Evolutionary conservation across 768 basidiomycete genomes (phyloP), one percentile per base, ranked within the genome.

Genomic region (Glaciozyma antarctica): DNA sequence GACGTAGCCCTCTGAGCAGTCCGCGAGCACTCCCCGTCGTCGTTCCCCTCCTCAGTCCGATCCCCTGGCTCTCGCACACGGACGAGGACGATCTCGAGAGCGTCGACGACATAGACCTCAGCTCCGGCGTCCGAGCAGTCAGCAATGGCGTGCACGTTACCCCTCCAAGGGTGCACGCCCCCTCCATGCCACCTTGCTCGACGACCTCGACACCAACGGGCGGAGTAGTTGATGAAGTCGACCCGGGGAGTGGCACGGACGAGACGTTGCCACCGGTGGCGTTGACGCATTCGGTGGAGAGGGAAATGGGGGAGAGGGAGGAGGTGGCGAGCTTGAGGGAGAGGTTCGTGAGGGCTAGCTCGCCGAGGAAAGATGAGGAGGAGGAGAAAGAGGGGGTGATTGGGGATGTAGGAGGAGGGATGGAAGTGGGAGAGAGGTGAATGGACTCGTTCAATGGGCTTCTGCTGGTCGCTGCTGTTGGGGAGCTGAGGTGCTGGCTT

Each of bases 291-390:
- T 49, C 63, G 86, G 64, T 82, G 87, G 8, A 85, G 83, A 71
- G 80, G 84, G 65, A 79, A 87, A 62, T 79, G 86, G 58, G 66
- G 41, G 69, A 62, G n/a, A 21, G 69, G 26, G 64, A 49, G 30
- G 63, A 65, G 54, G 43, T 47, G 54, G 30, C 60, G 28, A 58
- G 63, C 2, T 51, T 68, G 60, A 54, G 56, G 45, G 54, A 58
- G 34, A 22, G 69, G 63, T 70, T 70, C 21, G 63, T 62, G 17
- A 56, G 69, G 32, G 69, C 69, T 38, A 67, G 69, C 30, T 62
- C 60, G 34, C 69, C 69, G 32, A 60, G 49, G 30, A 65, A 62
- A 22, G 49, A 49, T 41, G 38, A 41, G 38, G 38, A 41, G 34
- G 34, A 34, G 38, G 38, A 41, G 38, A 41, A 12, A 12, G 38